Base-by-base conservation (phyloP, 75 land plant species). In the Pinus albicaulis region DNA sequence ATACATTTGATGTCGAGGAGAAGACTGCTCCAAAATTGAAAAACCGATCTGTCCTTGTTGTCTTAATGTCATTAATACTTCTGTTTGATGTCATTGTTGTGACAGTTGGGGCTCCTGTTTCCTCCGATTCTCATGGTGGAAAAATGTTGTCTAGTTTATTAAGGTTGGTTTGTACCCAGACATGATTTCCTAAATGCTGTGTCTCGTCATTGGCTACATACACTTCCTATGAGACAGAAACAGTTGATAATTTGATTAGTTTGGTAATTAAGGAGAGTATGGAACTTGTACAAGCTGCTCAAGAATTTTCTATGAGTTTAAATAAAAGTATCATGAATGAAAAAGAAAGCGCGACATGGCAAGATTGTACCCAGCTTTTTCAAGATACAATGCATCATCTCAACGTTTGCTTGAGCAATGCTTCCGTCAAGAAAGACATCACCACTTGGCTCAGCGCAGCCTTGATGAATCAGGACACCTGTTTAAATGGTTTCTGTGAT, bases 321-420 rank as follows among this genome's bases (percentile, higher is more conserved):
- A 38, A 66, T 7, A 66, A 38, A 0, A 38, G 20, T 20, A 31
- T 15, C 2, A 66, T 66, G 70, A 66, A 7, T 66, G 12, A 34
- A 66, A 66, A 13, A 38, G 48, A 66, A 5, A 22, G 48, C 10
- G 70, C 70, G 0, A 48, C 70, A 3, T 38, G 48, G 70, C 11
- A 66, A 38, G 70, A 66, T 66, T 66, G 70, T 66, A 17, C 20
- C 44, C 22, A 66, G 48, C 22, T 66, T 0, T 66, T 66, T 20
- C 44, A 66, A 66, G 70, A 66, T 36, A 66, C 70, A 7, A 1
- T 66, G 0, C 10, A 66, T 8, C 70, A 23, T 66, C 70, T 66
- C 70, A 66, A 66, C 22, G 48, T 66, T 31, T 66, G 70, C 48
- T 66, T 38, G 48, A 66, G 70, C 23, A 66, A 66, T n/a, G n/a